Conservation (phyloP, 2,329 filamentous ascomycete genomes). For the Diaporthe australafricana region DNA sequence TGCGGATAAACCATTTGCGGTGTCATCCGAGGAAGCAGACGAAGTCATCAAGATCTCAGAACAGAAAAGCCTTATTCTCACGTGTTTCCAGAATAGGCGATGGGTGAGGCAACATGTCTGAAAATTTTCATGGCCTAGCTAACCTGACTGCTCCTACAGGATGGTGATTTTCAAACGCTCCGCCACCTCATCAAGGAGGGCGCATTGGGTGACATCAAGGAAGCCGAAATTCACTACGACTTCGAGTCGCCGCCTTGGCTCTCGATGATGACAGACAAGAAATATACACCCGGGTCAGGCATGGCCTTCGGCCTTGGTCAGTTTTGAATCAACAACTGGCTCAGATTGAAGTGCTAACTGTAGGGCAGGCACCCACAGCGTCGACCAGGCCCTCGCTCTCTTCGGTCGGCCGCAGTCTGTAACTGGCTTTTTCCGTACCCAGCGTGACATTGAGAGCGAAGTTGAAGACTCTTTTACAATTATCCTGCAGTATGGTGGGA, state of each 20-base stretch:
- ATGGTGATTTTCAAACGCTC: conserved; percentile 73
- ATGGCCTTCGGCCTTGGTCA: conserved; percentile 8
- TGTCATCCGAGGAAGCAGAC: conserved; percentile 10
- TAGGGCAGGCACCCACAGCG: conserved; percentile 64
- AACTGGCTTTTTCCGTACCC: conserved; percentile 67
- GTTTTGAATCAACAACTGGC: neutral
- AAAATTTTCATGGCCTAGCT: neutral
- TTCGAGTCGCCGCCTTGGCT: conserved; percentile 57
- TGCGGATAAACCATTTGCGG: neutral
- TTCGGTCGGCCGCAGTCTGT: conserved; percentile 69
- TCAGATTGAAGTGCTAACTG: neutral
- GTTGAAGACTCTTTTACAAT: conserved; percentile 65
- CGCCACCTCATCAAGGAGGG: conserved; percentile 64
- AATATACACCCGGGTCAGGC: conserved; percentile 48
- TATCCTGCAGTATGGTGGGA: conserved; percentile 65
- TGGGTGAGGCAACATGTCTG: neutral
- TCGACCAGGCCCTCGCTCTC: conserved; percentile 69
- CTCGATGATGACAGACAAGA: conserved; percentile 44
- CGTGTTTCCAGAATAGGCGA: conserved; percentile 11
- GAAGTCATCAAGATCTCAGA: neutral
- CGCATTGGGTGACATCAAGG: conserved; percentile 69
- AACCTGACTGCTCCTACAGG: conserved; percentile 44
- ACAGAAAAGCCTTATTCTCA: neutral
- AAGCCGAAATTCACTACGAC: conserved; percentile 76
- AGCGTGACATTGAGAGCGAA: conserved; percentile 56